Evolutionary conservation across 1,284 basidiomycete genomes (phyloP).

Genomic region (Mycosarcoma maydis): DNA sequence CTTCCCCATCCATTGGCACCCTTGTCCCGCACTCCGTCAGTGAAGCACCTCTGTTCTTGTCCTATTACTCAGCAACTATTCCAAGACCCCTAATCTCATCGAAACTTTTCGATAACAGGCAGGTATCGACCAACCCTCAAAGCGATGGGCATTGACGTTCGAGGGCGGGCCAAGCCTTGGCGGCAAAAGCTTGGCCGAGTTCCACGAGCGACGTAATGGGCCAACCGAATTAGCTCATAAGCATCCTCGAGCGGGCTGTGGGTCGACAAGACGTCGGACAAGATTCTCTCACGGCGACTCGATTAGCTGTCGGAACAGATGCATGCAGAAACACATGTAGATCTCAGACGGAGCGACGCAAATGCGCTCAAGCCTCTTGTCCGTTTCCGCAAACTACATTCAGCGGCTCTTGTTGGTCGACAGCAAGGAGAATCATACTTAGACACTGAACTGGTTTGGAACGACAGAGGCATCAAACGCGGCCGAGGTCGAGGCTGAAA

Average conservation of each 20-base stretch:
- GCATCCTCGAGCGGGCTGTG: background rate
- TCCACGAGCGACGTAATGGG: background rate
- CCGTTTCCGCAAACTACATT: too few relatives aligned
- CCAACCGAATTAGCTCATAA: conserved; percentile 9
- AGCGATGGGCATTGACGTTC: too few relatives aligned
- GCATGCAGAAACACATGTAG: conserved; percentile 8
- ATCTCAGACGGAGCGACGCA: conserved; percentile 1
- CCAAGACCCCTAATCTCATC: too few relatives aligned
- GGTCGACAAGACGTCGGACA: conserved; percentile 15
- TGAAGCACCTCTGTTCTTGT: too few relatives aligned
- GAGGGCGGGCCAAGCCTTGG: too few relatives aligned
- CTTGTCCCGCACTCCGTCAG: background rate
- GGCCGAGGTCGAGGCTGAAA: background rate
- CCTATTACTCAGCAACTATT: too few relatives aligned
- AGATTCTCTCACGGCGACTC: conserved; percentile 44
- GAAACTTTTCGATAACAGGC: too few relatives aligned
- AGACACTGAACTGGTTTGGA: too few relatives aligned
- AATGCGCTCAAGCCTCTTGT: background rate
- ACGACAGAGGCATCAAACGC: too few relatives aligned
- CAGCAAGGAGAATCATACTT: too few relatives aligned
- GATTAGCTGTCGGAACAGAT: conserved; percentile 12
- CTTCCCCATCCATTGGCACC: background rate
- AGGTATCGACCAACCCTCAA: too few relatives aligned
- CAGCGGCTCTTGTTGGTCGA: too few relatives aligned
- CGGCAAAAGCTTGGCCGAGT: background rate